Conservation (phyloP, 1,139 yeast genomes). For the Suhomyces panamericanus region DNA sequence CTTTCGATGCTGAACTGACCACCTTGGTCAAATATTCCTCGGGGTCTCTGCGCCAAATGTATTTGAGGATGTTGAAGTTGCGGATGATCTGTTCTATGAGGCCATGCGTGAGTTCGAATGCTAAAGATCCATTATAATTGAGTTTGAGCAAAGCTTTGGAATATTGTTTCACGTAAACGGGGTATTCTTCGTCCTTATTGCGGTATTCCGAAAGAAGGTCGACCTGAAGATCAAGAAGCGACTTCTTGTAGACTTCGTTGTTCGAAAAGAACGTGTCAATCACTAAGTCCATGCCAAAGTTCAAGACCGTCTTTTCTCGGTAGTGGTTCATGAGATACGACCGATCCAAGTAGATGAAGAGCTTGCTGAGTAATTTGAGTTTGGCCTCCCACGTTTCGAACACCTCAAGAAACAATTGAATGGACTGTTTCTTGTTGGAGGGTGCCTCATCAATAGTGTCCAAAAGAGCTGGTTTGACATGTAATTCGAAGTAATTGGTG, state of each 20-base stretch:
- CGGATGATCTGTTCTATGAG: conserved; percentile 20
- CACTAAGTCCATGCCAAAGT: conserved; percentile 26
- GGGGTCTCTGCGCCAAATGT: conserved; percentile 21
- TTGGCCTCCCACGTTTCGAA: conserved; percentile 30
- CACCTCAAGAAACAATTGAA: conserved; percentile 12
- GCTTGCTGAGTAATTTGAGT: conserved; percentile 26
- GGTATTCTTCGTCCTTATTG: conserved; percentile 6
- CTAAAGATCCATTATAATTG: conserved; percentile 17
- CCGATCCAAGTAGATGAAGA: conserved; percentile 40
- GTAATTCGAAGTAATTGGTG: conserved; percentile 16
- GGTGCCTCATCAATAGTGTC: background rate
- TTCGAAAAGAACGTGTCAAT: conserved; percentile 20
- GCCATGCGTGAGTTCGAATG: conserved; percentile 18
- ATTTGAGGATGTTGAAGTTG: conserved; percentile 21
- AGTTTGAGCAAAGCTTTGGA: conserved; percentile 25
- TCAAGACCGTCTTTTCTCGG: conserved; percentile 26
- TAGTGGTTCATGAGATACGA: conserved; percentile 37
- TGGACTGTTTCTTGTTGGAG: background rate
- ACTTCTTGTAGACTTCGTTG: background rate
- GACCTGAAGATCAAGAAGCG: background rate
- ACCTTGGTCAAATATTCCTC: conserved; percentile 23
- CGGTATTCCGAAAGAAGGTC: conserved; percentile 3
- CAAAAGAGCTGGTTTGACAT: background rate
- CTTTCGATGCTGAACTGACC: conserved; percentile 15
- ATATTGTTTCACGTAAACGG: conserved; percentile 14